Conservation (phyloP, 2,329 filamentous ascomycete species). For the Ascochyta viciae-villosae region DNA sequence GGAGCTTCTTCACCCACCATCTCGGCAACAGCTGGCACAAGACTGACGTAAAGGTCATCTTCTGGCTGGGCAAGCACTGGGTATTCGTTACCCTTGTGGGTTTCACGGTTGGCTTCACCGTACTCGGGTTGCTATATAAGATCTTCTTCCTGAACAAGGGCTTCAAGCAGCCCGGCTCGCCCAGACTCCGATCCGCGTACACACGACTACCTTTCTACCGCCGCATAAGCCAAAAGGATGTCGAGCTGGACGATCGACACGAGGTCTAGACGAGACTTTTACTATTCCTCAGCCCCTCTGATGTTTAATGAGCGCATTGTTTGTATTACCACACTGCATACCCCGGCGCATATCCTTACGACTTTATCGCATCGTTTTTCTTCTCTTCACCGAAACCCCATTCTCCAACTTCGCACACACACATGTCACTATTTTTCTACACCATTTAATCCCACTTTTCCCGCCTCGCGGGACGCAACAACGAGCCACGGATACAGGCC, state of each 20-base stretch:
- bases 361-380: conserved; percentile 1
- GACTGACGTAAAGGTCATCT: conserved; percentile 68
- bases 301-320: conserved; percentile 18
- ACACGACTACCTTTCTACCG: conserved; percentile 46
- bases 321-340: conserved; percentile 12
- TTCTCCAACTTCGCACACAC: not conserved
- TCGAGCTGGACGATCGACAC: conserved; percentile 46
- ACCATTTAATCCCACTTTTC: conserved; percentile 8
- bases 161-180: conserved; percentile 22
- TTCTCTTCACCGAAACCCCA: conserved; percentile 1
- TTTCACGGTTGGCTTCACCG: conserved; percentile 59
- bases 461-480: not conserved
- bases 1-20: conserved; percentile 76
- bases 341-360: conserved; percentile 11
- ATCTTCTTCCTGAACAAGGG: conserved; percentile 52
- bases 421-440: conserved; percentile 11
- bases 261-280: conserved; percentile 33
- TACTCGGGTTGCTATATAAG: conserved; percentile 61
- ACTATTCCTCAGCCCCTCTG: not conserved
- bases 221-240: conserved; percentile 46
- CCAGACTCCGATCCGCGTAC: conserved; percentile 29
- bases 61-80: conserved; percentile 67
- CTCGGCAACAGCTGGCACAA: conserved; percentile 71
- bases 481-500: not conserved
- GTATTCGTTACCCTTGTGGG: conserved; percentile 62